Percentiles rank a stretch among this genome's conserved stretches.
phyloP scores from a whole-genome alignment of 1,284 basidiomycete species.

The Rhodofomes roseus region DNA sequence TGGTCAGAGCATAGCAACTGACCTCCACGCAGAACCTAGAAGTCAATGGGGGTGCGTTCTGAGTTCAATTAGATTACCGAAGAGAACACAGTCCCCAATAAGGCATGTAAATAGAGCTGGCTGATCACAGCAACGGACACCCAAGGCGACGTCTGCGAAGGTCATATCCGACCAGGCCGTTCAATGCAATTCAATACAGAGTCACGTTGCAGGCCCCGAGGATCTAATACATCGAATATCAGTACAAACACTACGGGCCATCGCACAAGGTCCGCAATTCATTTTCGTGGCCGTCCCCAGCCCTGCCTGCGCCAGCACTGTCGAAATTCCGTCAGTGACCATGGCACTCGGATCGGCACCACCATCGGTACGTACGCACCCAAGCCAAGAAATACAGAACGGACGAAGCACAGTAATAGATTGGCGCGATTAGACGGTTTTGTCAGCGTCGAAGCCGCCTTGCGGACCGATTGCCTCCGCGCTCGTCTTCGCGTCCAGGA shows the following conservation, averaged over 20 bases:
- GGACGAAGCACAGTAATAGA: background rate
- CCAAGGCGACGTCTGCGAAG: background rate
- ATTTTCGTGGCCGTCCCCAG: background rate
- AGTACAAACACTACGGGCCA: conserved; percentile 1
- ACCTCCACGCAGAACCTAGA: background rate
- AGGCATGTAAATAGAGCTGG: conserved; percentile 3
- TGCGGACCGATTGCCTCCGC: conserved; percentile 46
- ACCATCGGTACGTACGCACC: conserved; percentile 7
- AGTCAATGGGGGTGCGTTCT: background rate
- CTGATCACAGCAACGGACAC: background rate
- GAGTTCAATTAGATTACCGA: background rate
- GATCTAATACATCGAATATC: conserved; percentile 6
- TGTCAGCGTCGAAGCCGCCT: conserved; percentile 5
- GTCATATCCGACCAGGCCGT: background rate
- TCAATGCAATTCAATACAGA: background rate
- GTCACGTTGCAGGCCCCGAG: conserved; percentile 6
- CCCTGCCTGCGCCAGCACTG: background rate
- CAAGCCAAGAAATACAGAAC: background rate
- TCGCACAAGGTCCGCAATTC: conserved; percentile 1
- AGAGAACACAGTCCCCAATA: background rate
- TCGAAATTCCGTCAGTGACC: background rate
- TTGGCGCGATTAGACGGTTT: background rate
- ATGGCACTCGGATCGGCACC: background rate
- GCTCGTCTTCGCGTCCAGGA: conserved; percentile 89
- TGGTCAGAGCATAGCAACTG: background rate